Conservation (phyloP, 495 filamentous ascomycete genomes). For the Hypoxylon intermedium region DNA sequence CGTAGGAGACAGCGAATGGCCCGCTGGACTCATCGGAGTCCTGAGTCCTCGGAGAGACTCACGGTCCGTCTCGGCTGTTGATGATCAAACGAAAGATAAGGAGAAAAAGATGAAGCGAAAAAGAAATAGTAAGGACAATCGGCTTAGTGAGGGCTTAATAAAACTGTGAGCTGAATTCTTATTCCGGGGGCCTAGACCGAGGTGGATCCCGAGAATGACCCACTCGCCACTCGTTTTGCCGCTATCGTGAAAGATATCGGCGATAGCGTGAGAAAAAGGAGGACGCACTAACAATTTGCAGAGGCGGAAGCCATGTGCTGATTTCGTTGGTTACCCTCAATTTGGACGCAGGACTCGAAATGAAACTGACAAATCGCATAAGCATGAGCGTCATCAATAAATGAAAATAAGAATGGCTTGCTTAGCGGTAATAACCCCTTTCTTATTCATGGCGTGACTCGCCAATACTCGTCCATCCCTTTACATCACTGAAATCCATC, state of each 20-base stretch:
- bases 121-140: slow-evolving; percentile 13
- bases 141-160: slow-evolving; percentile 13
- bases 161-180: slow-evolving; percentile 12
- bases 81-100: background rate
- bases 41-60: slow-evolving; percentile 26
- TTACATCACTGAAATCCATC: slow-evolving; percentile 57
- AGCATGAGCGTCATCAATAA: too few species aligned
- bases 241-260: slow-evolving; percentile 27
- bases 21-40: slow-evolving; percentile 33
- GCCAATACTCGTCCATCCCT: slow-evolving; percentile 28
- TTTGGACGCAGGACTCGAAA: too few species aligned
- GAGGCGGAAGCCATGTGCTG: slow-evolving; percentile 20
- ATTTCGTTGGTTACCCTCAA: slow-evolving; percentile 27
- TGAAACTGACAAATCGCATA: too few species aligned
- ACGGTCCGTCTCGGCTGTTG: slow-evolving; percentile 6
- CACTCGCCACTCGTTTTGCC: slow-evolving; percentile 19
- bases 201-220: slow-evolving; percentile 23
- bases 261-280: slow-evolving; percentile 22
- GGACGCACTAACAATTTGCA: slow-evolving; percentile 16
- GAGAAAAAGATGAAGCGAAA: background rate
- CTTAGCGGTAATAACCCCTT: background rate
- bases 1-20: slow-evolving; percentile 39
- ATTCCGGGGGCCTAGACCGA: slow-evolving; percentile 23
- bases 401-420: background rate
- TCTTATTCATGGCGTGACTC: background rate